phyloP scores from a whole-genome alignment of 2,329 filamentous ascomycete species.

The Ceratocystis lukuohia region DNA sequence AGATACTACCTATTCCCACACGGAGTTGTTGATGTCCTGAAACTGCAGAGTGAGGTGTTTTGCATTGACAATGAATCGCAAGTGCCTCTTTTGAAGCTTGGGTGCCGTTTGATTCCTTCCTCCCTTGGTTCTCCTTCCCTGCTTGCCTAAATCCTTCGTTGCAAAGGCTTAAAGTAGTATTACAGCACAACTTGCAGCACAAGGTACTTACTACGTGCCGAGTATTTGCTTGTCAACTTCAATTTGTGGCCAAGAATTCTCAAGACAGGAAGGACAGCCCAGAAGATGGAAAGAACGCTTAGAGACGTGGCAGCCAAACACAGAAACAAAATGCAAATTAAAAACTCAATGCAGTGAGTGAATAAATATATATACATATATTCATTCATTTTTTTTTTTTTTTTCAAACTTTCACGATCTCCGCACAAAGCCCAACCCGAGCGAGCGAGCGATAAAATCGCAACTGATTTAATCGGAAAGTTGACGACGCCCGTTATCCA shows the following conservation, averaged over 20 bases:
- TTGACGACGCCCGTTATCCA: not conserved
- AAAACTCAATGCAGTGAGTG: not conserved
- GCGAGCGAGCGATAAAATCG: not conserved
- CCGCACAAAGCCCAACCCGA: not conserved
- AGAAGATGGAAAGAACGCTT: not conserved
- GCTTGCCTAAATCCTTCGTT: not conserved
- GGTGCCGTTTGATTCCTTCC: not conserved
- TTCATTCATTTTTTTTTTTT: not conserved
- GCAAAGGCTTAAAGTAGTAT: not conserved
- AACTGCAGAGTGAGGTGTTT: not conserved
- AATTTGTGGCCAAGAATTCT: not conserved
- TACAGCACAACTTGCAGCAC: not conserved
- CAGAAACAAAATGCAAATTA: not conserved
- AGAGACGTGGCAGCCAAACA: not conserved
- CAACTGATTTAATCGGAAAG: not conserved
- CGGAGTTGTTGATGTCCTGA: not conserved
- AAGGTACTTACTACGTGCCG: not conserved
- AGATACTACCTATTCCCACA: not conserved
- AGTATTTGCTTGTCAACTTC: not conserved
- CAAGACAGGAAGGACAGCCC: not conserved
- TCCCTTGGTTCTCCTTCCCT: not conserved
- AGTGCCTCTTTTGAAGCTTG: slow-evolving; percentile 8
- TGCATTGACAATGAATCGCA: not conserved
- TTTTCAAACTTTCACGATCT: not conserved
- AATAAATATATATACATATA: not conserved